A percentile compares a stretch with the other conserved stretches of the same genome.
Evolutionary conservation across 306 rosid species (phyloP).

Genomic region (Myrica gale): DNA sequence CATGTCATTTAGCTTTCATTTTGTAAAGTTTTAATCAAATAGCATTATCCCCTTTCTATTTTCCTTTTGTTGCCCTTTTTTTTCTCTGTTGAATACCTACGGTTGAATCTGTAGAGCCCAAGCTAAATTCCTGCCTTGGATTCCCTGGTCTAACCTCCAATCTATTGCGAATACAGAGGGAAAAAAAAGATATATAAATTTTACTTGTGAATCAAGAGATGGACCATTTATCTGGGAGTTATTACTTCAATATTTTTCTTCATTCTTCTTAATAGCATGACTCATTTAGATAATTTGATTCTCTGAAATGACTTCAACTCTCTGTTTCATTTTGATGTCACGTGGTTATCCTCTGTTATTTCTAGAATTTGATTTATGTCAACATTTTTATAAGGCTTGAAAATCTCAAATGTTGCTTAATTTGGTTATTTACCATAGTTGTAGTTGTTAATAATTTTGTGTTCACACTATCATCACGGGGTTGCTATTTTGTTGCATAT

Average conservation of each 20-base stretch:
- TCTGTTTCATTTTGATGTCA: neutral
- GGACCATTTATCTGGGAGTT: neutral
- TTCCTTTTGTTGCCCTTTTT: neutral
- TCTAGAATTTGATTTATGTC: neutral
- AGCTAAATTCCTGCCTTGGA: neutral
- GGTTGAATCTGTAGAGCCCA: neutral
- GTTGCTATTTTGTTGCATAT: constrained; percentile 13
- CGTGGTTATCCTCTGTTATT: neutral
- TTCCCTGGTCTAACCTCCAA: neutral
- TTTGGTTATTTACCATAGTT: neutral
- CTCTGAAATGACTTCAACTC: neutral
- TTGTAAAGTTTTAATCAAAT: neutral
- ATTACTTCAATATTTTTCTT: neutral
- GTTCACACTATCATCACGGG: neutral
- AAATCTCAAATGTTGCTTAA: neutral
- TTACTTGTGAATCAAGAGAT: no score
- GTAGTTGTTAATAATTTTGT: neutral
- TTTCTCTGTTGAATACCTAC: no score
- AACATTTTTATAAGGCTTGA: neutral
- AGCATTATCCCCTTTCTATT: neutral
- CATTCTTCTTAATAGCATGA: neutral
- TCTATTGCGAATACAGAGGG: no score
- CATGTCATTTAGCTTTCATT: neutral
- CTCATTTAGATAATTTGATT: neutral
- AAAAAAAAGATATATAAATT: no score